Evolutionary conservation across 2,329 filamentous ascomycete genomes (phyloP).

Genomic region (Aulographum hederae): DNA sequence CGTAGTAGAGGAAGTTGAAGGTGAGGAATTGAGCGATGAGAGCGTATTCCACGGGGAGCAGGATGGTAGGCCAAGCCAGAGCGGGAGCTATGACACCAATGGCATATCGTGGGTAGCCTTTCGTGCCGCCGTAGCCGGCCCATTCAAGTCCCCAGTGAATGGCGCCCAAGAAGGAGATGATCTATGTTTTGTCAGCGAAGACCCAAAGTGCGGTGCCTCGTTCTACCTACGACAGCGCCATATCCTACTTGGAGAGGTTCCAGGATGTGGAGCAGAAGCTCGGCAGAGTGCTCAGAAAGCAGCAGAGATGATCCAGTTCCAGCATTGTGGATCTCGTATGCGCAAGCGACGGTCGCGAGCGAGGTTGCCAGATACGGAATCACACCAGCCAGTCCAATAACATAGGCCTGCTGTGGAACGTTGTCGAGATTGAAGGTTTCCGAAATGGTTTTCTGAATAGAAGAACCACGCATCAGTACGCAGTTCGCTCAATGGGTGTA

Average conservation of each 20-base stretch:
- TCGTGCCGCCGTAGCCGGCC: slow-evolving; percentile 45
- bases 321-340: slow-evolving; percentile 56
- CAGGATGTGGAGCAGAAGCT: slow-evolving; percentile 51
- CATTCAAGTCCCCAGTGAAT: slow-evolving; percentile 90
- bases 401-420: slow-evolving; percentile 29
- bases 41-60: slow-evolving; percentile 70
- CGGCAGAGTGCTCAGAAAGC: slow-evolving; percentile 52
- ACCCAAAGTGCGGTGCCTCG: not conserved
- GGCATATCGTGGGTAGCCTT: slow-evolving; percentile 66
- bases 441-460: slow-evolving; percentile 23
- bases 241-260: slow-evolving; percentile 85
- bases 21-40: slow-evolving; percentile 71
- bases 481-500: not conserved
- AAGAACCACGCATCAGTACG: not conserved
- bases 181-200: slow-evolving; percentile 28
- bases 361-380: slow-evolving; percentile 63
- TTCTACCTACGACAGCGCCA: slow-evolving; percentile 53
- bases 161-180: slow-evolving; percentile 84
- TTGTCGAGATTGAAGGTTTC: slow-evolving; percentile 28
- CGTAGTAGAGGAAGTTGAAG: slow-evolving; percentile 74
- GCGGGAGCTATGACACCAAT: slow-evolving; percentile 64
- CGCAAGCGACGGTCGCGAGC: slow-evolving; percentile 60
- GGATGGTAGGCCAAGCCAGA: slow-evolving; percentile 75
- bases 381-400: slow-evolving; percentile 31
- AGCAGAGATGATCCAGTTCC: slow-evolving; percentile 42